Conservation (phyloP, 331 rosid species). For the Prunus yedoensis region DNA sequence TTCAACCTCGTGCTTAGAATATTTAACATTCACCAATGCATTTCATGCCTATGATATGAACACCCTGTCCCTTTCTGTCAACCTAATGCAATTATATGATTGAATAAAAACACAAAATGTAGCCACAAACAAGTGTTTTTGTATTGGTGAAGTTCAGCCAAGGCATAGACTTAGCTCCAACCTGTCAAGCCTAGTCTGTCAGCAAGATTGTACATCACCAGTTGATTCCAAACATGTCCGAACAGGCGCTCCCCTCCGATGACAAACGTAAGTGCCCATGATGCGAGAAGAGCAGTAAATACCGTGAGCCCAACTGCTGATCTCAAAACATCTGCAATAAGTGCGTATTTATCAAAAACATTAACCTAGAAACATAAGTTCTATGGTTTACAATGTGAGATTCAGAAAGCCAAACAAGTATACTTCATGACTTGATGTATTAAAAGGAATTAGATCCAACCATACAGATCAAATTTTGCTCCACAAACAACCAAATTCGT, state of each 20-base stretch:
- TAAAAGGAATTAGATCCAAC: not conserved
- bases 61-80: not conserved
- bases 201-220: slow-evolving; percentile 89
- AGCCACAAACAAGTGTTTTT: too few species aligned
- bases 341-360: not conserved
- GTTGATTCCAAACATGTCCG: slow-evolving; percentile 76
- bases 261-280: slow-evolving; percentile 88
- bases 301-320: slow-evolving; percentile 73
- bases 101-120: not conserved
- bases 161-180: slow-evolving; percentile 59
- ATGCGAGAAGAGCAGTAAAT: slow-evolving; percentile 53
- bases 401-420: not conserved
- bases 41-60: too few species aligned
- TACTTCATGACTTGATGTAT: not conserved
- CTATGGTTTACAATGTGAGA: not conserved
- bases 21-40: too few species aligned
- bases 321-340: slow-evolving; percentile 53
- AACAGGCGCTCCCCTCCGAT: slow-evolving; percentile 78
- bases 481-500: not conserved
- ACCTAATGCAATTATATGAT: not conserved
- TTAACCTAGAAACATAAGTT: not conserved
- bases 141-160: not conserved
- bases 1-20: too few species aligned
- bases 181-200: slow-evolving; percentile 70
- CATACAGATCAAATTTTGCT: not conserved